phyloP scores from a whole-genome alignment of 371 early-diverging fungal genomes.

The Coemansia linderi region DNA sequence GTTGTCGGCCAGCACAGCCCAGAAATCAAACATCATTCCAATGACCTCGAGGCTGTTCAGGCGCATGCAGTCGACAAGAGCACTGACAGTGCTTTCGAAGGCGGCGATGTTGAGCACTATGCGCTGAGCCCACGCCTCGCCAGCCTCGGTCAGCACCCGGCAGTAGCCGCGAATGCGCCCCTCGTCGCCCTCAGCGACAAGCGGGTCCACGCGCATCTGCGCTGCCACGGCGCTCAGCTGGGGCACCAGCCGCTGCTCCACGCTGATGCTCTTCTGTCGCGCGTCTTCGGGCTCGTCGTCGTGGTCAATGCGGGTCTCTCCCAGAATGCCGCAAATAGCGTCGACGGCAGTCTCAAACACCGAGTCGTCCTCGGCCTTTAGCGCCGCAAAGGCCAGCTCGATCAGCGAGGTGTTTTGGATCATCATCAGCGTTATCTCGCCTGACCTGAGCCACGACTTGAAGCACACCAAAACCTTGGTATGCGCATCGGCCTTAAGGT shows the following conservation, averaged over 20 bases:
- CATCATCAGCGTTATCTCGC: conserved; percentile 70
- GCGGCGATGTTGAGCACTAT: conserved; percentile 66
- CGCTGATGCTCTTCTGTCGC: conserved; percentile 66
- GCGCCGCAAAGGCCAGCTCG: conserved; percentile 72
- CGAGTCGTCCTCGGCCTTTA: conserved; percentile 60
- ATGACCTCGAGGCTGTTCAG: conserved; percentile 71
- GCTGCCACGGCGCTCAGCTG: conserved; percentile 58
- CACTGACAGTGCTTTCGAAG: conserved; percentile 73
- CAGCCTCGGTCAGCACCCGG: conserved; percentile 82
- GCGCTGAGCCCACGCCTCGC: conserved; percentile 78
- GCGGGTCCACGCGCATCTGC: conserved; percentile 56
- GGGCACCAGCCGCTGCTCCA: conserved; percentile 51
- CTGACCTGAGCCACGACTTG: conserved; percentile 80
- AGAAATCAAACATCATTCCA: conserved; percentile 81
- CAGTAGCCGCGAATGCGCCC: conserved; percentile 74
- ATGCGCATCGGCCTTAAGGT: conserved; percentile 62
- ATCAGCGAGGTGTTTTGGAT: conserved; percentile 72
- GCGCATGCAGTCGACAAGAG: conserved; percentile 71
- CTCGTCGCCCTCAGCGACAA: conserved; percentile 62
- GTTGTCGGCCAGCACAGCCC: conserved; percentile 74
- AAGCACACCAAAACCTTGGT: conserved; percentile 73
- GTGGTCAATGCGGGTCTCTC: conserved; percentile 61
- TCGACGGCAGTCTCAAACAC: conserved; percentile 87
- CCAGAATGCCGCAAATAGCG: conserved; percentile 78
- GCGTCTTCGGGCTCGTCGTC: conserved; percentile 72